Conservation (phyloP, 371 early-diverging fungal species). For the Mucor indicus region DNA sequence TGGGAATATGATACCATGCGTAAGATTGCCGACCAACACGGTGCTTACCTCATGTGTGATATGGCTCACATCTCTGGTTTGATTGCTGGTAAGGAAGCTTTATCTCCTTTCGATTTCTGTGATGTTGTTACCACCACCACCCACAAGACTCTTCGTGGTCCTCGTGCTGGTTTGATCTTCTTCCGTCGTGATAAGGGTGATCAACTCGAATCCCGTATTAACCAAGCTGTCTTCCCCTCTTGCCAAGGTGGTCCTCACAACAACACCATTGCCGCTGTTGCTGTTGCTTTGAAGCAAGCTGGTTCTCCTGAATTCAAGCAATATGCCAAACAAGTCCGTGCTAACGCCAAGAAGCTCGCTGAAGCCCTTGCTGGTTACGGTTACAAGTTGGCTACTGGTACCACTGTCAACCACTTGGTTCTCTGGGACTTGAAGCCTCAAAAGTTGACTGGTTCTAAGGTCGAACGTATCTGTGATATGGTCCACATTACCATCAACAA, state of each 20-base stretch:
- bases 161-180: constrained; percentile 98
- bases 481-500: constrained; percentile 92
- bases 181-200: constrained; percentile 87
- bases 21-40: constrained; percentile 88
- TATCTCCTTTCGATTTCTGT: constrained; percentile 94
- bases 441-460: constrained; percentile 83
- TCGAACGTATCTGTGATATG: constrained; percentile 96
- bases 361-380: constrained; percentile 68
- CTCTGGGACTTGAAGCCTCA: constrained; percentile 89
- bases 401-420: constrained; percentile 94
- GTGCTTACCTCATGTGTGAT: constrained; percentile 96
- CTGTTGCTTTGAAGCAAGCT: constrained; percentile 97
- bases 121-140: constrained; percentile 99
- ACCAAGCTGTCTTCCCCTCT: constrained; percentile 98
- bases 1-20: constrained; percentile 97
- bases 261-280: constrained; percentile 98
- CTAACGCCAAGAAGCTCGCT: constrained; percentile 86
- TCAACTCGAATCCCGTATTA: constrained; percentile 90
- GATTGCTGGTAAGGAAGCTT: constrained; percentile 86
- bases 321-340: constrained; percentile 92
- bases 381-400: constrained; percentile 91
- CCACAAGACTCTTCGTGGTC: constrained; percentile 99
- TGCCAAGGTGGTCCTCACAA: constrained; percentile 99
- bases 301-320: constrained; percentile 89
- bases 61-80: constrained; percentile 98